Evolutionary conservation across 1,139 yeast genomes (phyloP), one percentile per base, ranked within the genome.

Genomic region (Sugiyamaella novakii): DNA sequence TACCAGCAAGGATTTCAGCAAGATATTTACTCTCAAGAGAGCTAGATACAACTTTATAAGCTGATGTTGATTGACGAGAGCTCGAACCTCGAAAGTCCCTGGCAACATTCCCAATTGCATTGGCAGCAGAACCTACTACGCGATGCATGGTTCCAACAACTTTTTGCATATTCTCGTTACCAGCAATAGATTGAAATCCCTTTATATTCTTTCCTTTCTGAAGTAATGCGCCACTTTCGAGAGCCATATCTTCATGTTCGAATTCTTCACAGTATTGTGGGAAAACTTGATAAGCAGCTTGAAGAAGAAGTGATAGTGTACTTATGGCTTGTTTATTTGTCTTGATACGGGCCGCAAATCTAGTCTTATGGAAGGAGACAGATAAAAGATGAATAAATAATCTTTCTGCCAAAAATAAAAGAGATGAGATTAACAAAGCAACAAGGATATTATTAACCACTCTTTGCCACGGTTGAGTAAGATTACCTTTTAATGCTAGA

Each of bases 351-450:
- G 55, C 45, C 3, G 75, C 67, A 57, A 71, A 69, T 35, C 74
- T 65, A 8, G 72, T 70, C 51, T 64, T 61, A 61, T 72, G 76
- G 63, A 69, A 72, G 18, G 67, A 66, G n/a, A 72, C 70, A 3
- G 74, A 70, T 52, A 72, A 61, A 53, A 69, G 55, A 46, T 72
- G 73, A 37, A 72, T 63, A 48, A 69, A 51, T 28, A 69, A 53
- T 44, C 71, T 62, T 56, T 72, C 76, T 7, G 62, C 66, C 28
- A 68, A 58, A 54, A 59, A 70, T 27, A 72, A 62, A 38, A 70
- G 56, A 1, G 73, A 63, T 3, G 70, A 60, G 17, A 72, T 62
- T 17, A 72, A 57, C 31, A 68, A 47, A 0, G 74, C 71, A 3
- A 70, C 74, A 37, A 71, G 56, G 19, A 72, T 60, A 49, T 67